Conservation (phyloP, 1,139 yeast species). For the Candida dubliniensis region DNA sequence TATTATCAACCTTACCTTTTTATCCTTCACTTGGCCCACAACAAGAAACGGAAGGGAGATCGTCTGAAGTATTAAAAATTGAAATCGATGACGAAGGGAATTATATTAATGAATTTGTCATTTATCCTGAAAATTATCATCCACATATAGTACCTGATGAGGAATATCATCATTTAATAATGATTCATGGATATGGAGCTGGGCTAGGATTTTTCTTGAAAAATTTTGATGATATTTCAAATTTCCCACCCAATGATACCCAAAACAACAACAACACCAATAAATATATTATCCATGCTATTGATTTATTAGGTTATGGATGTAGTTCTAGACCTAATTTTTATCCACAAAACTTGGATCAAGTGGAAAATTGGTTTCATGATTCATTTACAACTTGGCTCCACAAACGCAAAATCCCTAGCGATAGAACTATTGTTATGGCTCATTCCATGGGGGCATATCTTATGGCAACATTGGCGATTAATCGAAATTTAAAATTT, state of each 20-base stretch:
- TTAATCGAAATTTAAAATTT: slow-evolving; percentile 39
- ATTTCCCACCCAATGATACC: slow-evolving; percentile 21
- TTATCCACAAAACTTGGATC: slow-evolving; percentile 18
- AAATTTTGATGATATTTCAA: slow-evolving; percentile 50
- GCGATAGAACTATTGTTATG: slow-evolving; percentile 41
- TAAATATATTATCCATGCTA: slow-evolving; percentile 67
- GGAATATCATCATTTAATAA: slow-evolving; percentile 53
- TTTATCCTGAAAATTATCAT: slow-evolving; percentile 40
- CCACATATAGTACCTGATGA: slow-evolving; percentile 13
- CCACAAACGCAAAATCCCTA: slow-evolving; percentile 28
- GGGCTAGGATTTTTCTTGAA: slow-evolving; percentile 71
- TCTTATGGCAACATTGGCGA: slow-evolving; percentile 49
- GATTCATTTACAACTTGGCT: slow-evolving; percentile 52
- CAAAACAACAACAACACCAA: slow-evolving; percentile 21
- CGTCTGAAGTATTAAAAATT: slow-evolving; percentile 34
- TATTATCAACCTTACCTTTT: slow-evolving; percentile 45
- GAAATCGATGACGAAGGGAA: slow-evolving; percentile 42
- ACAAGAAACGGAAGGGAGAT: slow-evolving; percentile 22
- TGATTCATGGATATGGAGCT: slow-evolving; percentile 80
- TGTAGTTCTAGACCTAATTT: slow-evolving; percentile 67
- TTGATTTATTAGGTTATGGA: slow-evolving; percentile 77
- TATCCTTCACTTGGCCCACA: slow-evolving; percentile 32
- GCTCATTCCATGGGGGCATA: slow-evolving; percentile 71
- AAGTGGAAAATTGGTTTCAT: slow-evolving; percentile 55
- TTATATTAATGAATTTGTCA: slow-evolving; percentile 63